Evolutionary conservation across 345 rosid genomes (phyloP).

Genomic region (Gossypium stocksii): DNA sequence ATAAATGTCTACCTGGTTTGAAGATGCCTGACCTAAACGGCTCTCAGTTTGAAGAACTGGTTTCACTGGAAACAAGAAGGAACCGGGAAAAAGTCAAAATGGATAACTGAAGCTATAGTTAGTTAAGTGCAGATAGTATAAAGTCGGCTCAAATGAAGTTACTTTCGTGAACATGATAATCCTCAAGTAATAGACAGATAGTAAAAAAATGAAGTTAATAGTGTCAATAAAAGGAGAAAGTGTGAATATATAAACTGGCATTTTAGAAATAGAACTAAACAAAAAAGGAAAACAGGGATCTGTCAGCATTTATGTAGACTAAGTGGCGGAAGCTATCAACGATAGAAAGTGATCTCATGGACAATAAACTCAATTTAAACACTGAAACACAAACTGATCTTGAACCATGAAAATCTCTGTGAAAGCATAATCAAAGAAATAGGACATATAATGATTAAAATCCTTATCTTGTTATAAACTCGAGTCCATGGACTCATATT

Average conservation of each 20-base stretch:
- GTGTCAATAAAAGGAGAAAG: not conserved
- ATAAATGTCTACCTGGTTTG: conserved; percentile 36
- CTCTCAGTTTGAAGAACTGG: conserved; percentile 27
- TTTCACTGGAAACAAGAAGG: conserved; percentile 29
- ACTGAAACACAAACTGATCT: not conserved
- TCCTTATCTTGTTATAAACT: not conserved
- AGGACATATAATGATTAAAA: not conserved
- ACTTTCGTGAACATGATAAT: not conserved
- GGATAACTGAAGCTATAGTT: conserved; percentile 8
- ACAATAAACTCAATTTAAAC: not conserved
- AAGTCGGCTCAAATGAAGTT: not conserved
- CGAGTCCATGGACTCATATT: not conserved
- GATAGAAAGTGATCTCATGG: not conserved
- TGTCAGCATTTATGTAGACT: not conserved
- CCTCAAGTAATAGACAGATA: not conserved
- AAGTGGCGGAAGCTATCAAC: not conserved
- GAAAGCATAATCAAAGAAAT: not conserved
- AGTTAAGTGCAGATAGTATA: not conserved
- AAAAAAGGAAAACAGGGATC: not conserved
- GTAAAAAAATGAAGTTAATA: not conserved
- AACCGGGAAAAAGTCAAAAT: conserved; percentile 10
- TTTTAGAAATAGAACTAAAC: not conserved
- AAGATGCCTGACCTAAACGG: conserved; percentile 34
- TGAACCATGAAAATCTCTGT: not conserved
- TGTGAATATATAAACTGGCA: not conserved